Conservation (phyloP, 2,329 filamentous ascomycete species). For the Ophiostoma tasmaniense region DNA sequence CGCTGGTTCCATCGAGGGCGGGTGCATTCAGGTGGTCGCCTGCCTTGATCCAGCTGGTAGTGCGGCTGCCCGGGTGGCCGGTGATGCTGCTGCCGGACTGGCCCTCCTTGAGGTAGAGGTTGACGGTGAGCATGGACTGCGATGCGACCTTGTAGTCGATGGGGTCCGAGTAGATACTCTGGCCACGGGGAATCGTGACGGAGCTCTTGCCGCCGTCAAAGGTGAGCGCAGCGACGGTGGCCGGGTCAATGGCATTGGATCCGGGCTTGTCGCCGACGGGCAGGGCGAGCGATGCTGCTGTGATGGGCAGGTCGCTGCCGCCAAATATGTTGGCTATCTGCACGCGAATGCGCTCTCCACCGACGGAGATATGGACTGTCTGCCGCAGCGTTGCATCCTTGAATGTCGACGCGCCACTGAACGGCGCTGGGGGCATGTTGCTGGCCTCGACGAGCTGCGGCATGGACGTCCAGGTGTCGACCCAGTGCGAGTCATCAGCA, state of each 20-base stretch:
- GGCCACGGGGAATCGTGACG: not conserved
- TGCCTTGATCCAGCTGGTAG: not conserved
- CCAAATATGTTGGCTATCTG: not conserved
- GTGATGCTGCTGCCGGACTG: not conserved
- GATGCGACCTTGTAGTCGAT: not conserved
- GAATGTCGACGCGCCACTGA: not conserved
- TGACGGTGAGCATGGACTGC: not conserved
- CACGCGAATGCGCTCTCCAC: not conserved
- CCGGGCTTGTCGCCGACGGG: not conserved
- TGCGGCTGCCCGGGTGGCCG: not conserved
- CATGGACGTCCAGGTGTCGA: not conserved
- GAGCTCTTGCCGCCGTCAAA: not conserved
- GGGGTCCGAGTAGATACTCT: not conserved
- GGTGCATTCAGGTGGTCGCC: not conserved
- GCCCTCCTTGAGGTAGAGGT: not conserved
- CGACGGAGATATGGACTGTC: not conserved
- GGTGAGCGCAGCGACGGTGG: not conserved
- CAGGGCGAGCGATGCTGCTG: not conserved
- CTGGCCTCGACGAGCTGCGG: not conserved
- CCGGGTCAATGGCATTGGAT: not conserved
- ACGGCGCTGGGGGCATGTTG: not conserved
- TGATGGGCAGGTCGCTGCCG: not conserved
- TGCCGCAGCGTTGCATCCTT: not conserved
- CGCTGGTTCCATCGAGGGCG: not conserved
- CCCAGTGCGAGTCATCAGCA: not conserved